Evolutionary conservation across 2,329 filamentous ascomycete species (phyloP), one percentile per base, ranked within the genome.

Genomic region (Fusarium pseudograminearum): DNA sequence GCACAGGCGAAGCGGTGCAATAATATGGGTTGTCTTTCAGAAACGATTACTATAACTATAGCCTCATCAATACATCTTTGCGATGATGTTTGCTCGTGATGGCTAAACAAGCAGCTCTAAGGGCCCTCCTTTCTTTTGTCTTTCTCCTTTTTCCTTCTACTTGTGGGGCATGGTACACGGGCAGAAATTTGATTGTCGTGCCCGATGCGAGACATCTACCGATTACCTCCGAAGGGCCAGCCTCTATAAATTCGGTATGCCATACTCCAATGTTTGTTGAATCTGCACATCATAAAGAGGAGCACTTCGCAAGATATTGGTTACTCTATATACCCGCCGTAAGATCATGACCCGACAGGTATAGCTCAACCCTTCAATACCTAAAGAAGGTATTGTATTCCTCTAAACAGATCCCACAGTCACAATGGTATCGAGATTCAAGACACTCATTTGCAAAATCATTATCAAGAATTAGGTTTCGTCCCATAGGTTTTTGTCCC

Each of bases 1-100:
- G 67, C 70, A 73, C 64, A 50, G 74, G 74, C 75, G 75, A 76
- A 74, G 69, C 34, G 72, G 72, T 72, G 76, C 69, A 71, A 69
- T 69, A 20, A 51, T 30, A 69, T 62, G 53, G 62, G 33, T 53
- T 63, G 34, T 52, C 47, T 60, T 71, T 67, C 53, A 47, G 56
- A 54, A 48, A 51, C 50, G 57, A 30, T 50, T 69, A 64, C 46
- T 64, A 53, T 62, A 64, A 63, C 44, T 61, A 48, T 69, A 69
- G 65, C 58, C 47, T 57, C 34, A 48, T 69, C 38, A 69, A 72
- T 72, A 69, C 58, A 68, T 57, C 51, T 38, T 53, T 33, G 24
- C 14, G 16, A 67, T 53, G 28, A 40, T 71, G 57, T 50, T 55
- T 57, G 24, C 28, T 48, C 57, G 57, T 73, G 42, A 54, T 46